phyloP scores from a whole-genome alignment of 129 eudicot species.

The Saussurea involucrata region DNA sequence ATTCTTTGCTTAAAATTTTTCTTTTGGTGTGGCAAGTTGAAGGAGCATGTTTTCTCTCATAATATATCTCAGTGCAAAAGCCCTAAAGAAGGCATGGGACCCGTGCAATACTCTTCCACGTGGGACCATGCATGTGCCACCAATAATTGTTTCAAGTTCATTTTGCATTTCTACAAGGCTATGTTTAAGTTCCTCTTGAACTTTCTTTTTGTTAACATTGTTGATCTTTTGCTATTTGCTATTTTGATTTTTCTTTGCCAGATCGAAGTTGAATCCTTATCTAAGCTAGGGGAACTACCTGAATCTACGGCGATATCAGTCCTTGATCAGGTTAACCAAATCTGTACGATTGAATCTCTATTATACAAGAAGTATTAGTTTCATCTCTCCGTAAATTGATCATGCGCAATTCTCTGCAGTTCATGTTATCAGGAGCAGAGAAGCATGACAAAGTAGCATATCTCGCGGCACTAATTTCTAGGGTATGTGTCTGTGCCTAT shows the following conservation, averaged over 20 bases:
- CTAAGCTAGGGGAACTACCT: slow-evolving; percentile 60
- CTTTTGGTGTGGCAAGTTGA: neutral
- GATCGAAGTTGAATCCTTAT: slow-evolving; percentile 59
- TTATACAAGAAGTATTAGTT: neutral
- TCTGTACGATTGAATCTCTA: neutral
- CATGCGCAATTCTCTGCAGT: slow-evolving; percentile 36
- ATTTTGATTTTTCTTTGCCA: slow-evolving; percentile 36
- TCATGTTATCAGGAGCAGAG: slow-evolving; percentile 82
- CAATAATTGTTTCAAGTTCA: neutral
- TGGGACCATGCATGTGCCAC: neutral
- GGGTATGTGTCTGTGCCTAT: slow-evolving; percentile 31
- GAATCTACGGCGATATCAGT: slow-evolving; percentile 77
- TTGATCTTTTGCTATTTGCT: neutral
- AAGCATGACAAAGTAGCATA: slow-evolving; percentile 64
- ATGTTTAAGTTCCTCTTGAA: neutral
- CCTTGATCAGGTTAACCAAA: slow-evolving; percentile 73
- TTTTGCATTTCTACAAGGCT: neutral
- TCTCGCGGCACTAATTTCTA: slow-evolving; percentile 56
- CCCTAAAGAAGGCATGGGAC: neutral
- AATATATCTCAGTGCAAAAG: neutral
- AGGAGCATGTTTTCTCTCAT: neutral
- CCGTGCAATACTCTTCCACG: neutral
- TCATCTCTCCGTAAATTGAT: slow-evolving; percentile 9
- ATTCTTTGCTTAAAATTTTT: neutral
- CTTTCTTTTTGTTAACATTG: neutral